Evolutionary conservation across 2,329 filamentous ascomycete genomes (phyloP), one percentile per base, ranked within the genome.

Genomic region (Paecilomyces sp.): DNA sequence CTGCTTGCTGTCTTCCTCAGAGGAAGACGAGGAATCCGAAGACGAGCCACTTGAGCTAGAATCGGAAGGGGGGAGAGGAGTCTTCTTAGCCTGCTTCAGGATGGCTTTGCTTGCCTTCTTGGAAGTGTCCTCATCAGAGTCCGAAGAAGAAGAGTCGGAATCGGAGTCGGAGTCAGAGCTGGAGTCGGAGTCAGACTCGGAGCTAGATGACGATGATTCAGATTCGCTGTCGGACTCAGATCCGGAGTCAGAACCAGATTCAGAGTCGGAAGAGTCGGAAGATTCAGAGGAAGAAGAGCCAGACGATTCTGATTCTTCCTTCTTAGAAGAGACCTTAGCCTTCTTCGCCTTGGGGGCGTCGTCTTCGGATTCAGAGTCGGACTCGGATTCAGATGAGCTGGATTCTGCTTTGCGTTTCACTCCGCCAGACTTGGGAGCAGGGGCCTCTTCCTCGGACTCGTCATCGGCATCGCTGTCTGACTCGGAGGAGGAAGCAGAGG

Each of bases 361-460:
- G 15, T 47, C 41, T 47, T 66, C 70, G 31, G 69, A 69, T 53
- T 73, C 70, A n/a, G 77, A 76, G 55, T 77, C 72, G 3, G 77
- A 79, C 6, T 69, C 69, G 0, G 70, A 73, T 5, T 66, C 66
- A 3, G 74, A 75, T 47, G 73, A 79, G 63, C 72, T 77, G 9
- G 74, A 73, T 56, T 75, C 73, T 7, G 83, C 83, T 76, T 88
- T 88, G 60, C 85, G 81, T 74, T 88, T 88, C 60, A 83, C 68
- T 1, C 75, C 75, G 31, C 82, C 81, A 8, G 67, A 56, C 53
- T 72, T 68, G 22, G 58, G 57, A 25, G 66, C 61, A 36, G 68
- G 60, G 18, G 71, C 62, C 34, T 85, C 83, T 41, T 84, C 80
- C 68, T 81, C 78, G 36, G 78, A 74, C 64, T 82, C 80, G 60